A percentile compares a stretch with the other conserved stretches of the same genome.
Evolutionary conservation across 192 early-diverging fungal species (phyloP).

Genomic region (Oehlia diaphana): DNA sequence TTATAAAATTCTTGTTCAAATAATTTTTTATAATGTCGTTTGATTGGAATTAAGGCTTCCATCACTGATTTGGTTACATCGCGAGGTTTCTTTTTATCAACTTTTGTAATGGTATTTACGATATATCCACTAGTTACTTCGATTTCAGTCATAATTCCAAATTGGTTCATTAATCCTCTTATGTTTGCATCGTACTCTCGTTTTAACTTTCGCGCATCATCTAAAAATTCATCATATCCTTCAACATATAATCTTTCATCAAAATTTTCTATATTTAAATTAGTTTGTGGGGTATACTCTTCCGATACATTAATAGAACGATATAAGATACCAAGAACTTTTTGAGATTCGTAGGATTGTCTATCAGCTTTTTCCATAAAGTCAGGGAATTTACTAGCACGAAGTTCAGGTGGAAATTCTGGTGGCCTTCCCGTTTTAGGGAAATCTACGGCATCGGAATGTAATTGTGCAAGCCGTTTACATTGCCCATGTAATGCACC

Average conservation of each 20-base stretch:
- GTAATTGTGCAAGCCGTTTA: conserved; percentile 60
- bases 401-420: conserved; percentile 39
- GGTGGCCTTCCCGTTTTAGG: conserved; percentile 68
- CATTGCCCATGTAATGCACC: conserved; percentile 57
- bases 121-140: conserved; percentile 46
- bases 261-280: conserved; percentile 30
- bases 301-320: conserved; percentile 40
- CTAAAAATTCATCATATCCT: conserved; percentile 57
- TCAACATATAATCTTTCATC: conserved; percentile 43
- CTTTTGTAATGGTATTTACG: conserved; percentile 33
- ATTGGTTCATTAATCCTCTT: conserved; percentile 63
- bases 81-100: conserved; percentile 49
- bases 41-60: conserved; percentile 37
- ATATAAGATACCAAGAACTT: conserved; percentile 57
- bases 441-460: conserved; percentile 77
- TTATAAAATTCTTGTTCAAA: conserved; percentile 50
- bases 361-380: conserved; percentile 72
- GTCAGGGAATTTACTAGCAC: conserved; percentile 56
- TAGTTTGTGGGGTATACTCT: conserved; percentile 47
- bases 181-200: conserved; percentile 55
- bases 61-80: conserved; percentile 54
- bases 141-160: conserved; percentile 48
- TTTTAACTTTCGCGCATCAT: conserved; percentile 44
- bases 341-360: conserved; percentile 49
- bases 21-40: conserved; percentile 39